Evolutionary conservation across 2,329 filamentous ascomycete species (phyloP).

Genomic region (Boeremia lycopersici): DNA sequence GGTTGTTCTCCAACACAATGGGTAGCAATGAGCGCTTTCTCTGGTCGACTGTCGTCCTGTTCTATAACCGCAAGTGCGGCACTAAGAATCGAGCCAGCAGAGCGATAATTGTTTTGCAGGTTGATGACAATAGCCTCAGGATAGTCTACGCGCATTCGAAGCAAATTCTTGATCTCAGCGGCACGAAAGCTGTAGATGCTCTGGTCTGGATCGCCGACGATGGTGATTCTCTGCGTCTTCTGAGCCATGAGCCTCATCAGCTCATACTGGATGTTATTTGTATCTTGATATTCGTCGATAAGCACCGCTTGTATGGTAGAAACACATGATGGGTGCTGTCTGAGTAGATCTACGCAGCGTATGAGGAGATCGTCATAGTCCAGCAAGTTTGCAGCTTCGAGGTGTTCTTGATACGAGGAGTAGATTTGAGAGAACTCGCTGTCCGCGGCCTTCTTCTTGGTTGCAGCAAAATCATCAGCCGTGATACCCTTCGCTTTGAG

Average conservation of each 20-base stretch:
- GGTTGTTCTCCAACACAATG: slow-evolving; percentile 80
- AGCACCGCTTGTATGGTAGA: slow-evolving; percentile 88
- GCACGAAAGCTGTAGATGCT: slow-evolving; percentile 97
- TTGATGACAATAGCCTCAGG: slow-evolving; percentile 80
- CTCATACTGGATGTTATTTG: slow-evolving; percentile 92
- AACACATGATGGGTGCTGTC: slow-evolving; percentile 76
- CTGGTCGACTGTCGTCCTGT: slow-evolving; percentile 80
- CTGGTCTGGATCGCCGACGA: slow-evolving; percentile 96
- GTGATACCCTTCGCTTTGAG: slow-evolving; percentile 64
- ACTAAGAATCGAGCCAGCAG: slow-evolving; percentile 81
- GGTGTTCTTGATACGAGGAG: slow-evolving; percentile 75
- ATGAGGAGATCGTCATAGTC: slow-evolving; percentile 95
- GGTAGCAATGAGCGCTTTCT: slow-evolving; percentile 79
- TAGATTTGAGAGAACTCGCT: slow-evolving; percentile 73
- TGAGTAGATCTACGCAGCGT: slow-evolving; percentile 79
- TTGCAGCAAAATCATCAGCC: slow-evolving; percentile 51
- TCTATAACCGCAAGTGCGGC: slow-evolving; percentile 86
- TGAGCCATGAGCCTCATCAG: slow-evolving; percentile 88
- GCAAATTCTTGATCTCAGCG: slow-evolving; percentile 87
- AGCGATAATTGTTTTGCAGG: slow-evolving; percentile 93
- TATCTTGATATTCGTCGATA: slow-evolving; percentile 98
- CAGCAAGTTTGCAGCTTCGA: slow-evolving; percentile 78
- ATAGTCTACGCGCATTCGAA: slow-evolving; percentile 76
- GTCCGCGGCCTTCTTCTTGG: slow-evolving; percentile 56
- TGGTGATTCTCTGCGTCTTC: slow-evolving; percentile 75